A percentile compares a stretch with the other conserved stretches of the same genome.
Evolutionary conservation across 495 filamentous ascomycete species (phyloP).

Genomic region (Extremus antarcticus): DNA sequence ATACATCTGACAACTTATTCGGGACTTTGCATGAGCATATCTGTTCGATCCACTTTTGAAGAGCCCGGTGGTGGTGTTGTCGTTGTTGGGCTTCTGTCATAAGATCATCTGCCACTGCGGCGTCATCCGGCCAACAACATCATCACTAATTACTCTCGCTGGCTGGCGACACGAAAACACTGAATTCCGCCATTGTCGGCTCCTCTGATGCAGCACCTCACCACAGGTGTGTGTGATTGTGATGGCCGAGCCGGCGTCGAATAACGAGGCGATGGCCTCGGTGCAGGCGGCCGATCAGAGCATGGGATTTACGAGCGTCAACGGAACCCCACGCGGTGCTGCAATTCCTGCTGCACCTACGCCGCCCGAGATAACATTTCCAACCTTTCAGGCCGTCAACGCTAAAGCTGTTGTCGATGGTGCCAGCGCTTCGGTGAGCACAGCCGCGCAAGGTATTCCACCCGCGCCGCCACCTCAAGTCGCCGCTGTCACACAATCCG

Average conservation of each 20-base stretch:
- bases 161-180: too few species aligned
- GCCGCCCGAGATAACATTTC: not conserved
- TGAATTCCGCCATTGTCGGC: not conserved
- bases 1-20: too few species aligned
- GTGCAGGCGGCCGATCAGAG: too few species aligned
- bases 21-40: too few species aligned
- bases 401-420: not conserved
- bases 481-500: conserved; percentile 3
- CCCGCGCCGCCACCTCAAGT: not conserved
- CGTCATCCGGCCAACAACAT: too few species aligned
- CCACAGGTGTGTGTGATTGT: not conserved
- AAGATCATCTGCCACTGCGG: too few species aligned
- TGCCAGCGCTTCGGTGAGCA: not conserved
- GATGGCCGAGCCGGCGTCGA: not conserved
- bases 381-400: conserved; percentile 12
- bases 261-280: not conserved
- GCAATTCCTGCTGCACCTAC: not conserved
- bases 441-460: not conserved
- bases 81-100: too few species aligned
- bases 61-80: too few species aligned
- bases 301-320: too few species aligned
- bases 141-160: too few species aligned
- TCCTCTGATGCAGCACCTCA: not conserved
- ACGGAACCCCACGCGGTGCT: not conserved
- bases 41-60: too few species aligned